Evolutionary conservation across 257 asterid genomes (phyloP).

Genomic region (Rhazya stricta): DNA sequence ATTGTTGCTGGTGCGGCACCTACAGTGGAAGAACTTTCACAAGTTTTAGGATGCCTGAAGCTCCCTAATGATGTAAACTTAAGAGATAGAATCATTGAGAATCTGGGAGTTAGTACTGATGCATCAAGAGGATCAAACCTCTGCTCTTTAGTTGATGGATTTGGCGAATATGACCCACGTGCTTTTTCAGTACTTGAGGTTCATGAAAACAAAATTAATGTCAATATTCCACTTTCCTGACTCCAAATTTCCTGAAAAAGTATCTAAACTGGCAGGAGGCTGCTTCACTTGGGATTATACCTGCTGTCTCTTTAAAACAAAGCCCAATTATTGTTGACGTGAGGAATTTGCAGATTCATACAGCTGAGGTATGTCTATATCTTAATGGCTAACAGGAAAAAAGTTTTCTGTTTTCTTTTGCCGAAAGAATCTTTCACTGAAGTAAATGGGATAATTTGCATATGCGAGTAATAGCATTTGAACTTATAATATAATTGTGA

Average conservation of each 20-base stretch:
- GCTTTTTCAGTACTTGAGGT: constrained; percentile 93
- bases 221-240: neutral
- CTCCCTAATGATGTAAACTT: constrained; percentile 70
- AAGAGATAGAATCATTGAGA: constrained; percentile 68
- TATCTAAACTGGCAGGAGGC: constrained; percentile 62
- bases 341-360: constrained; percentile 49
- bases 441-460: neutral
- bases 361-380: constrained; percentile 67
- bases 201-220: constrained; percentile 12
- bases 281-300: constrained; percentile 77
- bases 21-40: constrained; percentile 71
- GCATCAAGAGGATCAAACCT: constrained; percentile 48
- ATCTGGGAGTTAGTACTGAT: constrained; percentile 49
- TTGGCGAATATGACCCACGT: constrained; percentile 95
- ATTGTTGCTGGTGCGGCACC: constrained; percentile 67
- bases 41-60: constrained; percentile 78
- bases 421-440: neutral
- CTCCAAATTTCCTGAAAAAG: constrained; percentile 7
- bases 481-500: neutral
- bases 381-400: constrained; percentile 1
- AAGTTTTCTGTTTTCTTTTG: neutral
- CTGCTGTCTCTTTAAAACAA: constrained; percentile 56
- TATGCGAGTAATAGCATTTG: neutral
- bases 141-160: constrained; percentile 78
- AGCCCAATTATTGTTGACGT: constrained; percentile 67